Base-by-base conservation (phyloP, 176 grass and related monocot species). In the Paspalum notatum region DNA sequence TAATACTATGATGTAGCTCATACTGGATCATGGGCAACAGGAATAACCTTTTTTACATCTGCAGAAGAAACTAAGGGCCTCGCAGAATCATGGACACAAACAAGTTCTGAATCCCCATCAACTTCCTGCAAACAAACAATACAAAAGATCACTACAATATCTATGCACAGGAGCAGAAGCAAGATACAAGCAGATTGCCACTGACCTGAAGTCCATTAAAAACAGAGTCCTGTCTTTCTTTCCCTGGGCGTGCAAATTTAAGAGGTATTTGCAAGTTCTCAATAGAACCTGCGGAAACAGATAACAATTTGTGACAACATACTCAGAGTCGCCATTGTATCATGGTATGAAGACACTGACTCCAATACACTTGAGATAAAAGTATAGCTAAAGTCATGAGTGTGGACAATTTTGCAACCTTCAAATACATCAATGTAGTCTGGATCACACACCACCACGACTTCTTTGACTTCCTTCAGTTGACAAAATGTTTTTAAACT, bases 211-310 rank as follows among this genome's bases (percentile, higher is more conserved):
- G 83, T 86, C 96, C 96, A 82, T 90, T 99, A 65, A 84, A 99
- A 88, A 99, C 93, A 40, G 96, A 99, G 78, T 95, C 96, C 72
- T 99, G 96, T 77, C 96, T 95, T 87, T 99, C 96, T 60, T 93
- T 99, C 48, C 96, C 96, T 1, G 96, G 96, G 45, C 45, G 18
- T 66, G 92, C 91, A 99, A 99, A 99, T 79, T 95, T 99, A 52
- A 99, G 26, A 80, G 79, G 79, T 91, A 93, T 88, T 77, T 91
- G 89, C 75, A 93, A 60, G 27, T 90, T 76, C 58, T 91, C 83
- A 55, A 88, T 85, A 78, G 85, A 88, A 90, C 84, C 96, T 99
- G 86, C 0, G 16, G 32, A 81, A 83, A 61, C 0, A 8, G 68
- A 89, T 42, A 15, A 59, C 6, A 25, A 85, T 46, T 43, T 24